These are phyloP conservation scores for Kokia cookei DNA, from an alignment of 441 rosid genomes.

Conservation along the genomic window DNA sequence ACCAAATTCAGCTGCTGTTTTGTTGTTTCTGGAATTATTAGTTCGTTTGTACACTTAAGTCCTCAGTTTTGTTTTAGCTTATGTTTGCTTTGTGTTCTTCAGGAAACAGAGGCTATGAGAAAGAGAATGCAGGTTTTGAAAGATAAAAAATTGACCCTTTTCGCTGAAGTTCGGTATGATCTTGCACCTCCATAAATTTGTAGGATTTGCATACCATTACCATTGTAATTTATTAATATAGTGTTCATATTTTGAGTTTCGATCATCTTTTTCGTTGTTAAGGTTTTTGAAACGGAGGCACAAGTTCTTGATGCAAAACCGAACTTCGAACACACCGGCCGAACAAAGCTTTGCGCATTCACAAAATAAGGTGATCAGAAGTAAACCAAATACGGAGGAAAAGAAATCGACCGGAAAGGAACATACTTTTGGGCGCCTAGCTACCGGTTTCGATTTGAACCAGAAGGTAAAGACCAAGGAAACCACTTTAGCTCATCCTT, in stretches of 20 bases:
- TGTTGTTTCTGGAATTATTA: not conserved
- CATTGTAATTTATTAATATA: not conserved
- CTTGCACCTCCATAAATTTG: slow-evolving; percentile 7
- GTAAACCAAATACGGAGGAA: slow-evolving; percentile 20
- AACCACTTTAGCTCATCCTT: slow-evolving; percentile 7
- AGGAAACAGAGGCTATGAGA: slow-evolving; percentile 61
- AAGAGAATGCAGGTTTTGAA: slow-evolving; percentile 53
- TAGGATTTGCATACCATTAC: not conserved
- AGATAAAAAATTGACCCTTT: slow-evolving; percentile 38
- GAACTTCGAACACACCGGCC: slow-evolving; percentile 19
- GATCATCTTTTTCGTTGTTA: slow-evolving; percentile 14
- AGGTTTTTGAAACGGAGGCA: slow-evolving; percentile 66
- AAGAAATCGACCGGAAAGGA: slow-evolving; percentile 26
- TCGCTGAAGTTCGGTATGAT: slow-evolving; percentile 73
- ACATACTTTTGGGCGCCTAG: slow-evolving; percentile 9
- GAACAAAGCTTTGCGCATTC: slow-evolving; percentile 10
- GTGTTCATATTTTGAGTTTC: not conserved
- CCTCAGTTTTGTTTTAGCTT: not conserved
- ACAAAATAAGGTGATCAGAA: slow-evolving; percentile 18
- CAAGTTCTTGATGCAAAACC: slow-evolving; percentile 44
- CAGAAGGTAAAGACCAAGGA: slow-evolving; percentile 37
- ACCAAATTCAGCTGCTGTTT: not conserved
- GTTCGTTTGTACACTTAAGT: not conserved
- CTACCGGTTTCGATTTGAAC: slow-evolving; percentile 29
- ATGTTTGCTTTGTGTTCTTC: slow-evolving; percentile 9